A percentile compares a stretch with the other conserved stretches of the same genome.
These are phyloP conservation scores for Plasmodium cynomolgi DNA, from an alignment of 169 alveolate species.

Conservation along the genomic window DNA sequence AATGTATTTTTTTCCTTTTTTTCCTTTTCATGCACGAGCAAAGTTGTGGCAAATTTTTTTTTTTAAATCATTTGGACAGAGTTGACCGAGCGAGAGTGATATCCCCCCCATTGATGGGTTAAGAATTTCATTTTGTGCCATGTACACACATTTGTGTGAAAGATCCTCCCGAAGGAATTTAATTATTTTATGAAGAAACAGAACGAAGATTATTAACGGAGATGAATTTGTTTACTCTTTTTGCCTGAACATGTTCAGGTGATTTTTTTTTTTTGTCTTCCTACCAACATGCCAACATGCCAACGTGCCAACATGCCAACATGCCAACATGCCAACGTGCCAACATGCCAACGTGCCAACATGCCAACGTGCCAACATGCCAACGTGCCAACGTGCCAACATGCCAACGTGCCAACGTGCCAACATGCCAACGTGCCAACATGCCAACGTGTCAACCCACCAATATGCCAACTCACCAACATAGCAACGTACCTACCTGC, in stretches of 20 bases:
- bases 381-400: background rate
- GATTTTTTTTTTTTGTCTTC: background rate
- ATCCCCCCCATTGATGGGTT: background rate
- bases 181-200: background rate
- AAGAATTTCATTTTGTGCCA: background rate
- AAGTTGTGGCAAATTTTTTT: background rate
- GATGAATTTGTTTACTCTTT: background rate
- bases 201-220: background rate
- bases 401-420: background rate
- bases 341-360: background rate
- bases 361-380: background rate
- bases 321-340: background rate
- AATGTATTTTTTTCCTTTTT: background rate
- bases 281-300: background rate
- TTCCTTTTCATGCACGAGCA: background rate
- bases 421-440: background rate
- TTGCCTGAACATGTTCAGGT: background rate
- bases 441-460: too few species aligned
- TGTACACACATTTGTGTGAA: background rate
- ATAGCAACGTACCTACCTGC: background rate
- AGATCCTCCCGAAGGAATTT: background rate
- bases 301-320: background rate
- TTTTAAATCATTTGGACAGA: background rate
- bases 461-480: too few species aligned
- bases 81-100: background rate